Percentiles rank a stretch among this genome's conserved stretches.
Evolutionary conservation across 257 asterid species (phyloP).

Genomic region (Nicotiana paniculata): DNA sequence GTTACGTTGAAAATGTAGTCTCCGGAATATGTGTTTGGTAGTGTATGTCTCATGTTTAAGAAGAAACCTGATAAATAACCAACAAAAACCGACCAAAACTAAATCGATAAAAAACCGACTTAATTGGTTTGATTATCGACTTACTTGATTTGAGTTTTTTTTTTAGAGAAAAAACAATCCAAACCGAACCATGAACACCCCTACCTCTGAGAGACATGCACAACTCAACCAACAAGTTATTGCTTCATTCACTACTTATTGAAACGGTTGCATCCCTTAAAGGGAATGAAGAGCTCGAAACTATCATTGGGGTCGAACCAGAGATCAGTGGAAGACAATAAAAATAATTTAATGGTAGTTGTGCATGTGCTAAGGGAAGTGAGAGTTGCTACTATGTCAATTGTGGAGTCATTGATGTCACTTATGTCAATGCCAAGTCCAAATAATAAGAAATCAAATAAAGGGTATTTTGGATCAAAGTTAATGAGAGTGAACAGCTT

Average conservation of each 20-base stretch:
- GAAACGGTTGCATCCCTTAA: constrained; percentile 46
- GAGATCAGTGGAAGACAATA: not conserved
- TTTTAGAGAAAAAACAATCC: too few relatives aligned
- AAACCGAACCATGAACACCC: too few relatives aligned
- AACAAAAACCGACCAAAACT: too few relatives aligned
- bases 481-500: constrained; percentile 54
- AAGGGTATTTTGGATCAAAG: constrained; percentile 42
- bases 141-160: too few relatives aligned
- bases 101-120: too few relatives aligned
- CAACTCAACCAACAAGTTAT: constrained; percentile 48
- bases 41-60: too few relatives aligned
- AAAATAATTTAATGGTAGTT: constrained; percentile 35
- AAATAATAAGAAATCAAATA: constrained; percentile 29
- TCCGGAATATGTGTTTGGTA: too few relatives aligned
- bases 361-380: constrained; percentile 48
- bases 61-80: too few relatives aligned
- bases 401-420: constrained; percentile 52
- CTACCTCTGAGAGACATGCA: constrained; percentile 28
- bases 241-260: constrained; percentile 55
- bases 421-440: constrained; percentile 53
- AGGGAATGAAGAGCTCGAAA: constrained; percentile 29
- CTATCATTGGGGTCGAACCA: not conserved
- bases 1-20: too few relatives aligned
- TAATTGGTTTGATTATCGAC: too few relatives aligned
- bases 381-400: constrained; percentile 36